Evolutionary conservation across 2,329 filamentous ascomycete genomes (phyloP).

Genomic region (Penicillium frequentans): DNA sequence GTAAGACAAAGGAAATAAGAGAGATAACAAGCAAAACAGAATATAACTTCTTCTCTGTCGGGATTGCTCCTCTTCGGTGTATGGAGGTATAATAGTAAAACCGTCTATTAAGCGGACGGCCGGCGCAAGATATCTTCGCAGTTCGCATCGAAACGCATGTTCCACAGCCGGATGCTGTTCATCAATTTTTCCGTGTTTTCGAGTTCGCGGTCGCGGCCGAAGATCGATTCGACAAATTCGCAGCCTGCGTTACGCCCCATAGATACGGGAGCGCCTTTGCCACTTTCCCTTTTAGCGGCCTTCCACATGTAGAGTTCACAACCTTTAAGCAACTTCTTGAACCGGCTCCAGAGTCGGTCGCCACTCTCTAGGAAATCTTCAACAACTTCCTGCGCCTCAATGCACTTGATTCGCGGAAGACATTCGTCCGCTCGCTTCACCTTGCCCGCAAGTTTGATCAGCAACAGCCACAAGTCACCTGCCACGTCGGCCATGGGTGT

Average conservation of each 20-base stretch:
- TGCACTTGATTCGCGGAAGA: conserved; percentile 68
- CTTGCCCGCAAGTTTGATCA: conserved; percentile 92
- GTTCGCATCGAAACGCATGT: conserved; percentile 91
- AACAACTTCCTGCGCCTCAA: conserved; percentile 75
- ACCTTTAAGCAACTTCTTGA: conserved; percentile 81
- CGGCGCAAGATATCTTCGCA: conserved; percentile 80
- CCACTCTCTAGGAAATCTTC: conserved; percentile 89
- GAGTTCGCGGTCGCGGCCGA: conserved; percentile 85
- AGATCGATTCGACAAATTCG: conserved; percentile 95
- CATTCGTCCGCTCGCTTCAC: conserved; percentile 85
- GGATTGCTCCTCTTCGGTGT: conserved; percentile 6
- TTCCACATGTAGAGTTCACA: conserved; percentile 96
- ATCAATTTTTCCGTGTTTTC: conserved; percentile 91
- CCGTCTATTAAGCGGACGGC: conserved; percentile 42
- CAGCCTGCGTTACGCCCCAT: conserved; percentile 90
- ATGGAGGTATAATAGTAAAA: background rate
- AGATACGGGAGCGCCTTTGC: conserved; percentile 61
- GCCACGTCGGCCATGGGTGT: conserved; percentile 88
- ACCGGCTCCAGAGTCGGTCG: conserved; percentile 79
- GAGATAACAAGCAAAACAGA: conserved; percentile 5
- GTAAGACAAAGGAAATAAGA: conserved; percentile 9
- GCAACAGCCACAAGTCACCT: conserved; percentile 89
- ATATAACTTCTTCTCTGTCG: conserved; percentile 10
- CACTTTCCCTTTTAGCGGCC: conserved; percentile 70
- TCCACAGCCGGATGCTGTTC: conserved; percentile 84